Percentiles rank a stretch among this genome's conserved stretches.
Evolutionary conservation across 345 rosid species (phyloP).

Genomic region (Dovyalis caffra): DNA sequence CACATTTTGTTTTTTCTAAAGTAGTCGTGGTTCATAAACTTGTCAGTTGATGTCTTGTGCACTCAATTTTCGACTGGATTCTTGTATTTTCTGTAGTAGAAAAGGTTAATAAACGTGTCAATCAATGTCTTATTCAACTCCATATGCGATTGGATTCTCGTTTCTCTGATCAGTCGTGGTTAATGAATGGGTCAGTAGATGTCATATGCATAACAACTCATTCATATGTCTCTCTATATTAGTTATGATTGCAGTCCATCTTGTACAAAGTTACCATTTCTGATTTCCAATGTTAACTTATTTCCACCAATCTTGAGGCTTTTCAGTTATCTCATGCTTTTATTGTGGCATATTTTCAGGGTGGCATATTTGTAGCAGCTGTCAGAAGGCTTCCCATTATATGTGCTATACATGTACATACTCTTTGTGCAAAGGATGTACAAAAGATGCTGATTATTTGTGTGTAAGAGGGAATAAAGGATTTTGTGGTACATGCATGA

Average conservation of each 20-base stretch:
- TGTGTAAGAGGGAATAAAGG: constrained; percentile 82
- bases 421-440: constrained; percentile 92
- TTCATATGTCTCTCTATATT: background rate
- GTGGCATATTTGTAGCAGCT: constrained; percentile 91
- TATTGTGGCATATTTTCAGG: constrained; percentile 46
- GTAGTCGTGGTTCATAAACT: too few relatives aligned
- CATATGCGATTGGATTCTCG: too few relatives aligned
- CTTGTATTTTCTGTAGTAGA: too few relatives aligned
- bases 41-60: too few relatives aligned
- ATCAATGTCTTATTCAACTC: too few relatives aligned
- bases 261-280: background rate
- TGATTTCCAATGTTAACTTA: background rate
- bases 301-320: background rate
- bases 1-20: too few relatives aligned
- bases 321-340: background rate
- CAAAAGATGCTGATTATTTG: constrained; percentile 78
- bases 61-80: too few relatives aligned
- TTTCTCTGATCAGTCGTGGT: too few relatives aligned
- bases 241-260: background rate
- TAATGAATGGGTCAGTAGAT: too few relatives aligned
- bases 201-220: too few relatives aligned
- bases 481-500: constrained; percentile 87
- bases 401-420: constrained; percentile 97
- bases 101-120: too few relatives aligned
- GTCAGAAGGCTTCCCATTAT: constrained; percentile 76